Percentiles rank a stretch among this genome's conserved stretches.
Conservation (phyloP, 805 yeast species). For the Starmera caribaea region DNA sequence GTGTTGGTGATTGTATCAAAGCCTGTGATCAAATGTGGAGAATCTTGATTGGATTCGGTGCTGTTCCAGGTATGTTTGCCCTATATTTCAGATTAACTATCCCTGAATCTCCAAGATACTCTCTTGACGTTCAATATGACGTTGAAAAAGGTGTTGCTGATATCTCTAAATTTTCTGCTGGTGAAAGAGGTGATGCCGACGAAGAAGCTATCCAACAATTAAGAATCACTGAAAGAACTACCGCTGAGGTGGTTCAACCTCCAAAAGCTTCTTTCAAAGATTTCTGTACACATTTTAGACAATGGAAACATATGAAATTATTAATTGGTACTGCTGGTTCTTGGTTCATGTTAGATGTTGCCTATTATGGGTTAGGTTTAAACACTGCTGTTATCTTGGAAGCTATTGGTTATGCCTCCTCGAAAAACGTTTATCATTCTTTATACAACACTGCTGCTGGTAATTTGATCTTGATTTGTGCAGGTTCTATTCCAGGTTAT, state of each 20-base stretch:
- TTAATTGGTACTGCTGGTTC: conserved; percentile 84
- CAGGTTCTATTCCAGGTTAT: conserved; percentile 93
- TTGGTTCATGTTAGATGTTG: conserved; percentile 88
- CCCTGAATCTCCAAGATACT: conserved; percentile 91
- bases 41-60: conserved; percentile 79
- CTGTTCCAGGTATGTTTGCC: conserved; percentile 80
- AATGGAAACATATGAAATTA: conserved; percentile 81
- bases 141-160: conserved; percentile 49
- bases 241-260: conserved; percentile 44
- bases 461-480: conserved; percentile 86
- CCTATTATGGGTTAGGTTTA: conserved; percentile 81
- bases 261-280: conserved; percentile 79
- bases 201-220: conserved; percentile 33
- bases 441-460: conserved; percentile 81
- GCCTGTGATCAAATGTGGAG: conserved; percentile 96
- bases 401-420: conserved; percentile 77
- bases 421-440: conserved; percentile 56
- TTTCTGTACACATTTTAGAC: conserved; percentile 61
- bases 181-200: conserved; percentile 41
- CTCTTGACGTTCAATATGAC: conserved; percentile 63
- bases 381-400: conserved; percentile 72
- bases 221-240: conserved; percentile 38
- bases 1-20: conserved; percentile 56
- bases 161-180: conserved; percentile 38
- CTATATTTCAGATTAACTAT: conserved; percentile 87